Percentiles rank a stretch among this genome's conserved stretches.
These are phyloP conservation scores for Perkinsus olseni DNA, from an alignment of 169 alveolate genomes.

Conservation along the genomic window DNA sequence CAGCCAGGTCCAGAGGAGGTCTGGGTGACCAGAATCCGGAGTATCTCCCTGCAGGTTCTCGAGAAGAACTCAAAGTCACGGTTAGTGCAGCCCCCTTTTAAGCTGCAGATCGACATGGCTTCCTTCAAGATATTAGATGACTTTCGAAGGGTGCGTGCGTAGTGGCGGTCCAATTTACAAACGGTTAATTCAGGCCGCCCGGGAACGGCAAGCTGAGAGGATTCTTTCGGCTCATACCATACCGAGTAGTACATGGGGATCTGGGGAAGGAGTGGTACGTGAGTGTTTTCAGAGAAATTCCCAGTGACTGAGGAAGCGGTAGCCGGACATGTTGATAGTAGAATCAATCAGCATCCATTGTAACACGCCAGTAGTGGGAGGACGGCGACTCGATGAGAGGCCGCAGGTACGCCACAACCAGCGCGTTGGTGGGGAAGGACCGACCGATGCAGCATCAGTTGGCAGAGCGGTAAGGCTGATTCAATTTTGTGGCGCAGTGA, in stretches of 20 bases:
- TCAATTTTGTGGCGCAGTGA: not conserved
- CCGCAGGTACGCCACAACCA: not conserved
- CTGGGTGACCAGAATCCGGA: not conserved
- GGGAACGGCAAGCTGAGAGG: not conserved
- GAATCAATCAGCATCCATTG: not conserved
- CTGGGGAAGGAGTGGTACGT: not conserved
- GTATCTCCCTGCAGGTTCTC: not conserved
- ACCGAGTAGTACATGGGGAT: not conserved
- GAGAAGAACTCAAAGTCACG: not conserved
- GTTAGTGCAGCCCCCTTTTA: not conserved
- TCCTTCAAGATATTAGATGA: not conserved
- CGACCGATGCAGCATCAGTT: not conserved
- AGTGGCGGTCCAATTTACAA: no score
- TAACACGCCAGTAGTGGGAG: not conserved
- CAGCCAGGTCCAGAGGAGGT: not conserved
- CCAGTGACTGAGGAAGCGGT: not conserved
- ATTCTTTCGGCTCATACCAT: not conserved
- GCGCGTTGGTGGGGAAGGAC: not conserved
- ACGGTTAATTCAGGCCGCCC: not conserved
- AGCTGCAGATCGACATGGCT: not conserved
- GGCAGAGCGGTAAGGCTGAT: not conserved
- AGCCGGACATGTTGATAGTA: not conserved
- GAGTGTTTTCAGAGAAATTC: not conserved
- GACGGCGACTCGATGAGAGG: not conserved
- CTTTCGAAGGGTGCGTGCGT: not conserved